Evolutionary conservation across 2,329 filamentous ascomycete genomes (phyloP).

Genomic region (Pleoardoris graminearum): DNA sequence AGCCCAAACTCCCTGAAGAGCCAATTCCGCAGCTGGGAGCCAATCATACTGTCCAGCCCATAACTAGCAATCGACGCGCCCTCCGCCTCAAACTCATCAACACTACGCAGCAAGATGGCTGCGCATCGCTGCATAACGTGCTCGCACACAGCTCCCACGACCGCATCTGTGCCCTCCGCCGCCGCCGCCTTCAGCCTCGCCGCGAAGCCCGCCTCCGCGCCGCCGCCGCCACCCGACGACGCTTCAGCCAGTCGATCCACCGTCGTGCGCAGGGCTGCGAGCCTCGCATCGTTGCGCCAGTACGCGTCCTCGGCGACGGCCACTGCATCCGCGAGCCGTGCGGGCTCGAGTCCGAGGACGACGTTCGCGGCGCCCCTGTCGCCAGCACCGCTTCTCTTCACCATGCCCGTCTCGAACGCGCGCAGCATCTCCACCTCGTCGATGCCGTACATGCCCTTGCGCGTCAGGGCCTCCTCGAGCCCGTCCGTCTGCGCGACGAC

Average conservation of each 20-base stretch:
- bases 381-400: too few relatives aligned
- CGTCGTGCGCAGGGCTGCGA: background rate
- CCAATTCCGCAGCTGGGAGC: conserved; percentile 16
- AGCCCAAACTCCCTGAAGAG: conserved; percentile 12
- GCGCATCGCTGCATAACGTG: background rate
- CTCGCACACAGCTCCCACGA: too few relatives aligned
- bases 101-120: background rate
- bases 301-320: background rate
- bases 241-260: background rate
- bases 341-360: background rate
- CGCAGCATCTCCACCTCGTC: conserved; percentile 7
- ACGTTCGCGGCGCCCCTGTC: background rate
- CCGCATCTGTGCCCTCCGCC: background rate
- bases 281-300: background rate
- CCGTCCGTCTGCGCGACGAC: conserved; percentile 7
- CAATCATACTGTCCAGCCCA: conserved; percentile 19
- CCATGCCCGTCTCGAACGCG: conserved; percentile 4
- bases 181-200: background rate
- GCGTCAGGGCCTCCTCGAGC: background rate
- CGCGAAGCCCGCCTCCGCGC: background rate
- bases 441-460: conserved; percentile 14
- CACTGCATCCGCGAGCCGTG: background rate
- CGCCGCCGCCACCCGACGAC: background rate
- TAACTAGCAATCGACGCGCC: conserved; percentile 7
- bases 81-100: background rate